phyloP scores from a whole-genome alignment of 2,329 filamentous ascomycete species.

The Thelonectria discophora region DNA sequence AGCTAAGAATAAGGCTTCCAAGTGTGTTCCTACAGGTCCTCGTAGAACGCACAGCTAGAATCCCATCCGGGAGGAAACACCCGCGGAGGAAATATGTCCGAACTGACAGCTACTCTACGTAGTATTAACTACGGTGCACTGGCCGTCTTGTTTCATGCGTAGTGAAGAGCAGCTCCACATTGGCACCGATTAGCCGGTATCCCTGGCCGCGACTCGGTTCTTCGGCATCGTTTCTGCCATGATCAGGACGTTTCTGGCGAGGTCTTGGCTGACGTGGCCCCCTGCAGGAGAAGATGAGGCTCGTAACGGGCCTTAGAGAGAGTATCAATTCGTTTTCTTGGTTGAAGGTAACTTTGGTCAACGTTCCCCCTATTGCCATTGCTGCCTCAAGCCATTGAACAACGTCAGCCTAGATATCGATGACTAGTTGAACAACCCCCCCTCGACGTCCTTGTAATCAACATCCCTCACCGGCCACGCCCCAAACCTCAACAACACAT shows the following conservation, averaged over 20 bases:
- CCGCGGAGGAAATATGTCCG: neutral
- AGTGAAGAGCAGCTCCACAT: constrained; percentile 11
- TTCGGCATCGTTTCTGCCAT: constrained; percentile 12
- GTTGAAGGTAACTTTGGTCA: too few relatives aligned
- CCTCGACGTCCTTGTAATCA: constrained; percentile 44
- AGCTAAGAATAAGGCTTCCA: neutral
- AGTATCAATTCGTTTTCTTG: neutral
- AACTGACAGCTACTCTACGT: neutral
- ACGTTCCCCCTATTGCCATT: neutral
- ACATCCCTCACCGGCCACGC: constrained; percentile 44
- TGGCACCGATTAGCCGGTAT: constrained; percentile 6
- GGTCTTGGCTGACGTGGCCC: constrained; percentile 16
- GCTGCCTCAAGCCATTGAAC: too few relatives aligned
- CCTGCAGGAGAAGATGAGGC: neutral
- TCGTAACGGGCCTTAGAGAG: neutral
- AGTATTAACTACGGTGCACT: too few relatives aligned
- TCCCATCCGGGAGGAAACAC: neutral
- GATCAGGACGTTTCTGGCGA: neutral
- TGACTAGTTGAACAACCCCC: too few relatives aligned
- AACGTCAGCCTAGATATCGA: too few relatives aligned
- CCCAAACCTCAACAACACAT: constrained; percentile 30
- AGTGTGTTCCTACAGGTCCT: too few relatives aligned
- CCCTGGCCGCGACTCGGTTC: neutral
- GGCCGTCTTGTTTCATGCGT: constrained; percentile 10
- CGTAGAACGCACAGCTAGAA: too few relatives aligned